Percentiles rank a stretch among this genome's conserved stretches.
Conservation (phyloP, 805 yeast genomes). For the Debaryomyces hansenii region DNA sequence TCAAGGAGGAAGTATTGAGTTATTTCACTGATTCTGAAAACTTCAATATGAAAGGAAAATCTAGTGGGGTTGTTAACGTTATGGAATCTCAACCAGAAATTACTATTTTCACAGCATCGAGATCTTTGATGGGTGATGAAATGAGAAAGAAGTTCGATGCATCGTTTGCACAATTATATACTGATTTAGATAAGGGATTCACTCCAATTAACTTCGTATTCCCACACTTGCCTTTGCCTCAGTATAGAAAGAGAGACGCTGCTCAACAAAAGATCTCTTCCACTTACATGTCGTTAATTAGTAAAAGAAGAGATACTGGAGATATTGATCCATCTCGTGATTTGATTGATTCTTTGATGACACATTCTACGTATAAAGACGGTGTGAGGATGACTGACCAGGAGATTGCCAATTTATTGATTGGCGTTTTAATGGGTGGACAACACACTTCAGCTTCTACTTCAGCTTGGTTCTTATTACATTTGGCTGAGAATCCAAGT, state of each 20-base stretch:
- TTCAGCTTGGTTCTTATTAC: constrained; percentile 91
- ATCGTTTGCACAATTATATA: constrained; percentile 79
- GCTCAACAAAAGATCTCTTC: constrained; percentile 82
- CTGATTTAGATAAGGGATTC: constrained; percentile 95
- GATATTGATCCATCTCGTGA: constrained; percentile 80
- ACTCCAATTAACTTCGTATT: constrained; percentile 94
- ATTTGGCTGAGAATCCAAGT: constrained; percentile 83
- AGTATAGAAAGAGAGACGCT: constrained; percentile 77
- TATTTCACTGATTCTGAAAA: constrained; percentile 58
- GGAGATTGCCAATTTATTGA: constrained; percentile 89
- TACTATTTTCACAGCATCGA: constrained; percentile 94
- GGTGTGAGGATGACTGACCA: constrained; percentile 93
- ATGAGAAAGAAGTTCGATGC: constrained; percentile 80
- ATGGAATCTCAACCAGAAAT: constrained; percentile 89
- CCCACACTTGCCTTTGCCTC: constrained; percentile 88
- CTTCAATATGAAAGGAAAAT: constrained; percentile 40
- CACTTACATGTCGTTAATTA: constrained; percentile 79
- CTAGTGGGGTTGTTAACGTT: constrained; percentile 59
- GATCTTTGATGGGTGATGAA: constrained; percentile 88
- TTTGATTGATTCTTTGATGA: constrained; percentile 84
- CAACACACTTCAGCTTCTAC: constrained; percentile 98
- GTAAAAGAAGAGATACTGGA: constrained; percentile 68
- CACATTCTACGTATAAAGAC: constrained; percentile 82
- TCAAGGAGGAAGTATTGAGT: constrained; percentile 70
- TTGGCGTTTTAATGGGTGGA: constrained; percentile 98